These are phyloP conservation scores for Podospora pseudopauciseta DNA, from an alignment of 495 filamentous ascomycete genomes.

Conservation along the genomic window DNA sequence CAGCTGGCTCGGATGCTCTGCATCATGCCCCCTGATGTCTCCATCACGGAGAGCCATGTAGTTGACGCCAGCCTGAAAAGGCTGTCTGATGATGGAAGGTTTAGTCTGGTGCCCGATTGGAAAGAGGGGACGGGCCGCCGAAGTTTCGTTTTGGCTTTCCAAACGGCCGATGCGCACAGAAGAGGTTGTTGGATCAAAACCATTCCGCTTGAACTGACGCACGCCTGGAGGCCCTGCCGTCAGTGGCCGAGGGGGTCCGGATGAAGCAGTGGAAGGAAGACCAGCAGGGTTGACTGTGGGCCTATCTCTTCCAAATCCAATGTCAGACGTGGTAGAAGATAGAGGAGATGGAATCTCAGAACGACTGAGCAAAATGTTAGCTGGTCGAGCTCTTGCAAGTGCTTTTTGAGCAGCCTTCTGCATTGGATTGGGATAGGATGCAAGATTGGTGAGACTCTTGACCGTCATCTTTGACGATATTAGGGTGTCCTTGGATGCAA, in stretches of 20 bases:
- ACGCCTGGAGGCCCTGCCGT: slow-evolving; percentile 48
- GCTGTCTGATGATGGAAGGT: neutral
- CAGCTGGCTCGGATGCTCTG: neutral
- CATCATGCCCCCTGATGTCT: neutral
- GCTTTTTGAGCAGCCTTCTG: slow-evolving; percentile 42
- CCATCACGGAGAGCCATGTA: neutral
- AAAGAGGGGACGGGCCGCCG: neutral
- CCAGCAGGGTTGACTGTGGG: slow-evolving; percentile 5
- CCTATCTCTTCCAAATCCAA: slow-evolving; percentile 9
- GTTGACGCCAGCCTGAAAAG: neutral
- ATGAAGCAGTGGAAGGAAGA: slow-evolving; percentile 20
- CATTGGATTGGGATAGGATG: slow-evolving; percentile 46
- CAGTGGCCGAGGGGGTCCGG: slow-evolving; percentile 42
- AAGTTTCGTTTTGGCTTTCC: neutral
- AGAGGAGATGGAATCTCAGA: slow-evolving; percentile 15
- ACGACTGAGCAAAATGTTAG: slow-evolving; percentile 16
- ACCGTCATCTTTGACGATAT: slow-evolving; percentile 31
- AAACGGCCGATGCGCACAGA: neutral
- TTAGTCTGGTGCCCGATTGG: neutral
- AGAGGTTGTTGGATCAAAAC: neutral
- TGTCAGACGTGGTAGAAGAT: slow-evolving; percentile 8
- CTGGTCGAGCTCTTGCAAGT: slow-evolving; percentile 34
- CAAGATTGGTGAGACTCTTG: slow-evolving; percentile 41
- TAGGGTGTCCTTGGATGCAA: slow-evolving; percentile 27
- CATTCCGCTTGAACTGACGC: slow-evolving; percentile 21